phyloP scores from a whole-genome alignment of 108 stramenopile species.

The Cyclostephanos invisitatus region DNA sequence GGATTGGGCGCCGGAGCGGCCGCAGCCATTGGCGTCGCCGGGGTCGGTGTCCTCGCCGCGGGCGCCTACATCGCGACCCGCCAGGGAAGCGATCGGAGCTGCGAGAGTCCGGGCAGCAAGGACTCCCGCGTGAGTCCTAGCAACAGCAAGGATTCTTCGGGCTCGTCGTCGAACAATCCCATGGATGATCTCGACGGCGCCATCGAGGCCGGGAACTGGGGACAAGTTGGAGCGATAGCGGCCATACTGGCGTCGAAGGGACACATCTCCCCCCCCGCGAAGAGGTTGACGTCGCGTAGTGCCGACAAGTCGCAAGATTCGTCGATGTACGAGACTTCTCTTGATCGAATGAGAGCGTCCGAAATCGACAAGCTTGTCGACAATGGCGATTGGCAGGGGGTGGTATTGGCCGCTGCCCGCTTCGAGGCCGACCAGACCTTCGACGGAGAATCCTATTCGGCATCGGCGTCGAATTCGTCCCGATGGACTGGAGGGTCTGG shows the following conservation, averaged over 20 bases:
- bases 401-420: slow-evolving; percentile 80
- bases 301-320: slow-evolving; percentile 40
- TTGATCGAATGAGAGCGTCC: slow-evolving; percentile 60
- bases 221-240: slow-evolving; percentile 83
- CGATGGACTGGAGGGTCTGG: slow-evolving; percentile 43
- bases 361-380: slow-evolving; percentile 85
- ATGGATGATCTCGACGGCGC: slow-evolving; percentile 70
- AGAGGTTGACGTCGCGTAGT: slow-evolving; percentile 18
- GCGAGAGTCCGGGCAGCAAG: neutral
- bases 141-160: neutral
- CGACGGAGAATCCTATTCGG: slow-evolving; percentile 60
- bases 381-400: slow-evolving; percentile 89
- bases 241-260: slow-evolving; percentile 69
- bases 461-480: slow-evolving; percentile 66
- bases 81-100: slow-evolving; percentile 11
- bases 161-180: slow-evolving; percentile 13
- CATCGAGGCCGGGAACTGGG: slow-evolving; percentile 88
- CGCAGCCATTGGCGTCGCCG: slow-evolving; percentile 57
- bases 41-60: slow-evolving; percentile 39
- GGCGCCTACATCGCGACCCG: slow-evolving; percentile 35
- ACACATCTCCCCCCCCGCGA: slow-evolving; percentile 6
- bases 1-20: slow-evolving; percentile 21
- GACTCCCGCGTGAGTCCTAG: slow-evolving; percentile 5
- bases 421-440: slow-evolving; percentile 74
- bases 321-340: slow-evolving; percentile 25